Evolutionary conservation across 2,329 filamentous ascomycete species (phyloP).

Genomic region (Parascedosporium putredinis): DNA sequence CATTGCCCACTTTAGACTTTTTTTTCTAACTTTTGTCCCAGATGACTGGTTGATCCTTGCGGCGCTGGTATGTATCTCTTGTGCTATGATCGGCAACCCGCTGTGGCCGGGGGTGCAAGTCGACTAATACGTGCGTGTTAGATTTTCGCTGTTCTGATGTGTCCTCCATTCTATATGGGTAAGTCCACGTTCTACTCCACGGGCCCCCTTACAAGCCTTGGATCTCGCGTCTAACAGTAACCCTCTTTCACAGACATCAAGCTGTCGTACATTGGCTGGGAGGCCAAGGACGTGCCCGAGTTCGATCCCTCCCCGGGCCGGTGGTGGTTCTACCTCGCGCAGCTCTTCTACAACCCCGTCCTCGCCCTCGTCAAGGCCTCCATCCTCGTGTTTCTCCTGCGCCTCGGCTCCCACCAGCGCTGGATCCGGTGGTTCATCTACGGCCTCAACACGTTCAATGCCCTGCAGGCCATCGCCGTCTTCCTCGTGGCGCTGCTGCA

Average conservation of each 20-base stretch:
- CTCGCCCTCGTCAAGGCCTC: constrained; percentile 9
- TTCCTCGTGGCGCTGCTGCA: constrained; percentile 8
- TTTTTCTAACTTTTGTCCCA: constrained; percentile 9
- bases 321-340: constrained; percentile 7
- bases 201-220: too few species aligned
- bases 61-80: constrained; percentile 6
- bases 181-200: too few species aligned
- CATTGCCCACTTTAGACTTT: background rate
- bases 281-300: background rate
- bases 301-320: constrained; percentile 1
- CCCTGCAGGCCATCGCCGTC: constrained; percentile 6
- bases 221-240: background rate
- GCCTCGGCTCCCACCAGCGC: constrained; percentile 25
- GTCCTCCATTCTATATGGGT: constrained; percentile 1
- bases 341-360: constrained; percentile 9
- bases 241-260: constrained; percentile 1
- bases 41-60: constrained; percentile 6
- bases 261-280: constrained; percentile 5
- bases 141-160: background rate
- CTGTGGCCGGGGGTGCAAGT: too few species aligned
- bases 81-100: too few species aligned
- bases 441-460: constrained; percentile 8
- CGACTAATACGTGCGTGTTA: too few species aligned
- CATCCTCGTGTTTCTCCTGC: constrained; percentile 15
- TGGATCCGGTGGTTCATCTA: constrained; percentile 20